phyloP scores from a whole-genome alignment of 2,329 filamentous ascomycete genomes.

The Colletotrichum eremochloae region DNA sequence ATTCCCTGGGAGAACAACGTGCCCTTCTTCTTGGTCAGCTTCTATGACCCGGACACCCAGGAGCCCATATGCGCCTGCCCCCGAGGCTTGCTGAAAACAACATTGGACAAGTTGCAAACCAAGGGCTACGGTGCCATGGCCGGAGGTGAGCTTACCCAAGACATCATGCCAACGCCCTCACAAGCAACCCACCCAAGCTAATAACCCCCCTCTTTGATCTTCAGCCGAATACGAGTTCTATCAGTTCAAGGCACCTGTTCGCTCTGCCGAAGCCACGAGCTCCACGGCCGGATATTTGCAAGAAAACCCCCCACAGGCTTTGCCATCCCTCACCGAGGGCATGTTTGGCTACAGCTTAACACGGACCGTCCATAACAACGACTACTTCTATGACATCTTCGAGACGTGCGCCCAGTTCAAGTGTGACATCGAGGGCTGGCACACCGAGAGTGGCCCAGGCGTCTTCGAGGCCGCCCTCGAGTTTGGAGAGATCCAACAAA shows the following conservation, averaged over 20 bases:
- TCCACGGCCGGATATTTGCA: slow-evolving; percentile 81
- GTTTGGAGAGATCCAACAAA: slow-evolving; percentile 86
- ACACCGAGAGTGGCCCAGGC: slow-evolving; percentile 92
- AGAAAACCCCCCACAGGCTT: slow-evolving; percentile 77
- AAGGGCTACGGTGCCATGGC: slow-evolving; percentile 88
- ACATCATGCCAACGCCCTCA: background rate
- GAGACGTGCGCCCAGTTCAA: slow-evolving; percentile 82
- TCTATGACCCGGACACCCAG: slow-evolving; percentile 83
- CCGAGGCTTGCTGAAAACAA: slow-evolving; percentile 78
- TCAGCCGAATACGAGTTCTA: slow-evolving; percentile 96
- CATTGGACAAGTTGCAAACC: slow-evolving; percentile 75
- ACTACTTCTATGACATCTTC: slow-evolving; percentile 92
- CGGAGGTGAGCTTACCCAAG: slow-evolving; percentile 73
- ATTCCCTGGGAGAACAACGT: slow-evolving; percentile 93
- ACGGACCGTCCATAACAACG: slow-evolving; percentile 87
- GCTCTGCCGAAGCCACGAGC: slow-evolving; percentile 66
- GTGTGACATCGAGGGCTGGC: slow-evolving; percentile 92
- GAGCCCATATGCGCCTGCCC: slow-evolving; percentile 83
- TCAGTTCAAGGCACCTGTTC: slow-evolving; percentile 81
- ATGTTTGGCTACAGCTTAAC: slow-evolving; percentile 97
- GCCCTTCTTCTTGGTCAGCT: slow-evolving; percentile 87
- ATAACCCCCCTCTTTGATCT: background rate
- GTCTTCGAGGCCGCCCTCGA: slow-evolving; percentile 97
- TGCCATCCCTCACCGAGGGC: slow-evolving; percentile 87
- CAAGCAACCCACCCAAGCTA: slow-evolving; percentile 1